Evolutionary conservation across 2,329 filamentous ascomycete species (phyloP), one percentile per base, ranked within the genome.

Genomic region (Diaporthe helianthi): DNA sequence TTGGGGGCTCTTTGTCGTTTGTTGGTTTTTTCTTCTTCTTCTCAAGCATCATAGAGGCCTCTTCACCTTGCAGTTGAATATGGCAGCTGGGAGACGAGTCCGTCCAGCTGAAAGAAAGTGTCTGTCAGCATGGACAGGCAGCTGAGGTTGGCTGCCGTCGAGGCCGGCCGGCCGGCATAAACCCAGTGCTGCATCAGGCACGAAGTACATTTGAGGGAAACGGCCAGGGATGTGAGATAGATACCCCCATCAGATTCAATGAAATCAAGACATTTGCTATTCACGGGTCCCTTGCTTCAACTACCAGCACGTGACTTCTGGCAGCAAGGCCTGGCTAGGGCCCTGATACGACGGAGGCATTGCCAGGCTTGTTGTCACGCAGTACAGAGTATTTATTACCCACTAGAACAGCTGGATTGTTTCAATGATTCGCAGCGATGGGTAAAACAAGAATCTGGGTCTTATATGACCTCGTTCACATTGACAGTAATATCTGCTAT

Each of bases 11-110:
- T 17, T 46, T 15, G 17, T n/a, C n/a, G n/a, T n/a, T n/a, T n/a
- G n/a, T n/a, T n/a, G n/a, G n/a, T 60, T 24, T 49, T 38, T 38
- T 6, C 2, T 4, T 12, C 13, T 15, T 19, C 7, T 5, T 47
- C 24, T 36, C 3, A 63, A 36, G 58, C 58, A 63, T 63, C 41
- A 63, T 63, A 63, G 58, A 63, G 12, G 13, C 36, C n/a, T 38
- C 36, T 38, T n/a, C 44, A 44, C 58, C 44, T 13, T 63, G 58
- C 29, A 19, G 49, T 61, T 46, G 10, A 38, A 38, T 38, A 8
- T 49, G 15, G 44, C 44, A 47, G 29, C 13, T 22, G 29, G 36
- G 36, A 49, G 29, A 63, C n/a, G 7, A 19, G 26, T 19, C 58
- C 36, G 26, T 19, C 58, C 36, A 5, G 36, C 36, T 38, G 36